Evolutionary conservation across 1,284 basidiomycete genomes (phyloP), one percentile per base, ranked within the genome.

Genomic region (Trichosporon ovoides): DNA sequence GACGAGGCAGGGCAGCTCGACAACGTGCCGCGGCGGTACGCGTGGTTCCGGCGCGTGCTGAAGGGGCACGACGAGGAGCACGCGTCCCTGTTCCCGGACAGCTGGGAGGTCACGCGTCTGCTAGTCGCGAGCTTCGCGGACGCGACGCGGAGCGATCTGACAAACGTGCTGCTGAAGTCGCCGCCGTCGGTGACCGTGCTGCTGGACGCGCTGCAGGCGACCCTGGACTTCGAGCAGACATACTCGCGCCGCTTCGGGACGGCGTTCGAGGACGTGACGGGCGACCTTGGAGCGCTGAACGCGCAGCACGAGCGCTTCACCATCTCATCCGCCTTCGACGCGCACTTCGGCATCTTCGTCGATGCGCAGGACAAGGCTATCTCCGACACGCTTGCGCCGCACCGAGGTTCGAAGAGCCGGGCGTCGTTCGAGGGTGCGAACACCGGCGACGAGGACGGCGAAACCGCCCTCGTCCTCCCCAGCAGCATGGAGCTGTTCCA

Each of bases 401-500:
- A 92, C 71, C 85, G 88, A 40, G 88, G 84, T 68, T 67, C 66
- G 49, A 82, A 81, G 60, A 83, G 84, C 33, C 84, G 88, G 19
- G 78, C 83, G 20, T 93, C 87, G 1, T 75, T 88, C 12, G 91
- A 93, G 55, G 9, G 24, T 13, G 24, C 22, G 7, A 12, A 14
- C 14, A n/a, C n/a, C 43, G 43, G 28, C 11, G 43, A 48, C 43
- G 81, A 81, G 7, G 75, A 80, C 0, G 80, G 83, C 0, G 81
- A 84, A 3, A 81, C 84, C 1, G 43, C 43, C 14, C 43, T 48
- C 14, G 89, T 98, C 0, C 81, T 98, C 2, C 89, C 92, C 0
- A 94, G 91, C 0, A 96, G 92, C 1, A 98, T 94, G 0, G 94
- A 98, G 70, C 79, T 99, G 36, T 98, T 98, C 80, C 95, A 95